Conservation (phyloP, 2,329 filamentous ascomycete species). For the Neopestalotiopsis sp. region DNA sequence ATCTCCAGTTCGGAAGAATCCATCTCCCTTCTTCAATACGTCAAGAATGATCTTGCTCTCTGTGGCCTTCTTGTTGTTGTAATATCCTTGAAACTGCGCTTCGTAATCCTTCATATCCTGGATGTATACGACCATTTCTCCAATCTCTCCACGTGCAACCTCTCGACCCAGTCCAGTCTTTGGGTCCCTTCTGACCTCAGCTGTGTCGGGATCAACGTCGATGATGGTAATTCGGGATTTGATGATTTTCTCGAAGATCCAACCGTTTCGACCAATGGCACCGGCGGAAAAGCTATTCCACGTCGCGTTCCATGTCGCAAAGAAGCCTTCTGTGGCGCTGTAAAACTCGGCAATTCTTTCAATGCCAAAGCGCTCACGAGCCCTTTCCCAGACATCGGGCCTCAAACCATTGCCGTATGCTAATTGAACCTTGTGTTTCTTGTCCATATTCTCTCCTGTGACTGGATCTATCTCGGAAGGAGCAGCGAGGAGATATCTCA, state of each 20-base stretch:
- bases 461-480: conserved; percentile 65
- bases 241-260: conserved; percentile 62
- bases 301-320: conserved; percentile 74
- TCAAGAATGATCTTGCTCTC: conserved; percentile 75
- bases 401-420: conserved; percentile 87
- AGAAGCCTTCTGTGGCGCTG: conserved; percentile 74
- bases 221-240: conserved; percentile 62
- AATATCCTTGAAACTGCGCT: conserved; percentile 81
- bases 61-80: conserved; percentile 73
- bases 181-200: conserved; percentile 70
- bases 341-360: conserved; percentile 81
- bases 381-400: conserved; percentile 83
- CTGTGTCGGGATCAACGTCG: conserved; percentile 73
- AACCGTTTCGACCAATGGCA: conserved; percentile 77
- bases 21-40: conserved; percentile 78
- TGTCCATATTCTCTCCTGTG: conserved; percentile 74
- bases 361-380: conserved; percentile 82
- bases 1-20: conserved; percentile 86
- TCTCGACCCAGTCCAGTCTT: conserved; percentile 71
- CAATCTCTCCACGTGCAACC: conserved; percentile 65
- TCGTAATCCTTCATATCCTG: conserved; percentile 68
- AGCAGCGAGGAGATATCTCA: conserved; percentile 78
- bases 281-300: conserved; percentile 77
- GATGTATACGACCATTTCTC: conserved; percentile 77
- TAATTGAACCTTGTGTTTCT: conserved; percentile 72